Evolutionary conservation across 2,329 filamentous ascomycete genomes (phyloP).

Genomic region (Trichoderma oligosporum): DNA sequence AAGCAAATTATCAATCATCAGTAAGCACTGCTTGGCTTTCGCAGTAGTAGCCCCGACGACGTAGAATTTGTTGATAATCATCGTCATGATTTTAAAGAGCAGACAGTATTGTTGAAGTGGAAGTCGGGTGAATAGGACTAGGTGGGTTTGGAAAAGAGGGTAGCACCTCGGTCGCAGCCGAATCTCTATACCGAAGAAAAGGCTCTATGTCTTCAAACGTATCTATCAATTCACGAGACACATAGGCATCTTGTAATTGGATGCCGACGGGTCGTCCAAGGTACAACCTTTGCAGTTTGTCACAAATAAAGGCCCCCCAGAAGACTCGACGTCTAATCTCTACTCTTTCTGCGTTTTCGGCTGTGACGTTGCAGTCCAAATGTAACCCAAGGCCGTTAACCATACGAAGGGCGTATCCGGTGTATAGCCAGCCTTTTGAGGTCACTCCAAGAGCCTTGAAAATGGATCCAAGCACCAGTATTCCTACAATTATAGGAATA

Average conservation of each 20-base stretch:
- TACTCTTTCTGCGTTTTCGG: slow-evolving; percentile 25
- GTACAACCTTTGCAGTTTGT: slow-evolving; percentile 32
- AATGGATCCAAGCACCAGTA: background rate
- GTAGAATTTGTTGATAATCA: no score
- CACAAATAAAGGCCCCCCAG: slow-evolving; percentile 33
- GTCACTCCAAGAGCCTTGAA: no score
- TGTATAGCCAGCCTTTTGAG: slow-evolving; percentile 40
- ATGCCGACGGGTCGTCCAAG: slow-evolving; percentile 29
- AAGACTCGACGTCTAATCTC: slow-evolving; percentile 33
- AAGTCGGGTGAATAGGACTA: no score
- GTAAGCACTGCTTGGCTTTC: no score
- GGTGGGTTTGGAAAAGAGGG: background rate
- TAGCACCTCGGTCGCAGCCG: background rate
- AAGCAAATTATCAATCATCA: no score
- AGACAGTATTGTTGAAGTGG: no score
- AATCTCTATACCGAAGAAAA: no score
- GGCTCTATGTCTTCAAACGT: slow-evolving; percentile 27
- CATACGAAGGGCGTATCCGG: slow-evolving; percentile 40
- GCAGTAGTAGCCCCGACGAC: no score
- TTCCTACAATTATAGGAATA: background rate
- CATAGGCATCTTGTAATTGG: slow-evolving; percentile 24
- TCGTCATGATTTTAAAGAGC: no score
- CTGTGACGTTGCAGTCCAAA: slow-evolving; percentile 30
- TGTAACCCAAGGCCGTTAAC: slow-evolving; percentile 40
- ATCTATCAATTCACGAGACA: slow-evolving; percentile 24